Conservation (phyloP, 805 yeast genomes). For the Grigorovia yakushimaensis region DNA sequence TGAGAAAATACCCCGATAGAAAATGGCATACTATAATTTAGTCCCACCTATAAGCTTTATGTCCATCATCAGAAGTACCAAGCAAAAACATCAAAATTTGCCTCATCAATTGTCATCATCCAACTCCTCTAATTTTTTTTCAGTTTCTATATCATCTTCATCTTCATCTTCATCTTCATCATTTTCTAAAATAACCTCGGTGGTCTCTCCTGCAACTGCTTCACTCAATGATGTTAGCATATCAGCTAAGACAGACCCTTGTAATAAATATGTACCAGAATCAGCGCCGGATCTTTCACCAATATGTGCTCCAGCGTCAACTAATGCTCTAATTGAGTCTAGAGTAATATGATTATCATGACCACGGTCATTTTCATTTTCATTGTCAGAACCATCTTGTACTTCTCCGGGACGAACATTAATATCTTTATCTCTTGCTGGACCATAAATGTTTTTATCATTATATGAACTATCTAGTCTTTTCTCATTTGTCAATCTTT, state of each 20-base stretch:
- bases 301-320: constrained; percentile 18
- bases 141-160: constrained; percentile 4
- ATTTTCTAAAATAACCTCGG: constrained; percentile 6
- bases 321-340: constrained; percentile 10
- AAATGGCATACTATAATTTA: no score
- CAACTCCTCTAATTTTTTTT: background rate
- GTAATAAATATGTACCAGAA: constrained; percentile 32
- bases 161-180: constrained; percentile 3
- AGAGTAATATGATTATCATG: constrained; percentile 5
- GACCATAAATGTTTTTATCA: constrained; percentile 15
- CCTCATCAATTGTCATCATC: constrained; percentile 3
- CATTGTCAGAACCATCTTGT: background rate
- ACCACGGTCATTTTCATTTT: background rate
- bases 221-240: constrained; percentile 43
- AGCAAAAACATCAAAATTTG: no score
- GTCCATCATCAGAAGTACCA: no score
- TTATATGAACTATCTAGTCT: background rate
- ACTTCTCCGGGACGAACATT: background rate
- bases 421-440: constrained; percentile 6
- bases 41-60: no score
- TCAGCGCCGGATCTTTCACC: constrained; percentile 32
- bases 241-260: constrained; percentile 52
- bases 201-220: constrained; percentile 26
- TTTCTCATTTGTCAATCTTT: constrained; percentile 13
- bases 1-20: background rate